A percentile compares a stretch with the other conserved stretches of the same genome.
Conservation (phyloP, 179 eudicot genomes). For the Beta macrorhiza region DNA sequence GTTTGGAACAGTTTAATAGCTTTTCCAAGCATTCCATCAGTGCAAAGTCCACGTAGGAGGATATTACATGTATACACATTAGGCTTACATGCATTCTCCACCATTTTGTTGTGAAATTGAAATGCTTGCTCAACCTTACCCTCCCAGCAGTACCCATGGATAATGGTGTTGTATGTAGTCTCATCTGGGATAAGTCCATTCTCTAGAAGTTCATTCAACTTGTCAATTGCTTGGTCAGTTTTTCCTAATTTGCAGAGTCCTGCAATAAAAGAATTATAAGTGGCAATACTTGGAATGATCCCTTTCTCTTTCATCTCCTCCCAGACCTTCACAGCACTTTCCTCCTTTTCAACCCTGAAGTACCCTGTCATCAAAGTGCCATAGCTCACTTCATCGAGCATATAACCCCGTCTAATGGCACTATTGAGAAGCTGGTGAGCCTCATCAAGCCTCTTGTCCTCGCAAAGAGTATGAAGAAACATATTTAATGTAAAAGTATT, state of each 20-base stretch:
- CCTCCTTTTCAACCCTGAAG: conserved; percentile 54
- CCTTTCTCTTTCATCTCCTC: conserved; percentile 69
- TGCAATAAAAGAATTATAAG: conserved; percentile 66
- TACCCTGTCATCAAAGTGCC: conserved; percentile 67
- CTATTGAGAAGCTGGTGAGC: conserved; percentile 48
- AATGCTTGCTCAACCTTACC: conserved; percentile 79
- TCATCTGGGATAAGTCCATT: conserved; percentile 70
- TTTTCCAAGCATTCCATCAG: conserved; percentile 68
- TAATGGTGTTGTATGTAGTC: conserved; percentile 70
- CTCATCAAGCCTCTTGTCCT: conserved; percentile 52
- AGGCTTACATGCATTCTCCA: conserved; percentile 67
- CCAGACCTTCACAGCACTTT: conserved; percentile 61
- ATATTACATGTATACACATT: conserved; percentile 71
- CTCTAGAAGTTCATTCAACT: conserved; percentile 69
- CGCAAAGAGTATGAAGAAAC: conserved; percentile 60
- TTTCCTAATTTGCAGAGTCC: conserved; percentile 80
- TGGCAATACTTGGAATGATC: conserved; percentile 51
- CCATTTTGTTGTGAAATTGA: conserved; percentile 75
- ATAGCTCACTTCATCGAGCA: conserved; percentile 71
- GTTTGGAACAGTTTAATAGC: conserved; percentile 63
- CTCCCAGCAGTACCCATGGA: conserved; percentile 79
- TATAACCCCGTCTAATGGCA: conserved; percentile 55
- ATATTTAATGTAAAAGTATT: conserved; percentile 63
- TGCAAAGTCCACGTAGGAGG: conserved; percentile 73
- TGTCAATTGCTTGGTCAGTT: conserved; percentile 54